Percentiles rank a stretch among this genome's conserved stretches.
Conservation (phyloP, 129 eudicot genomes). For the Erigeron canadensis region DNA sequence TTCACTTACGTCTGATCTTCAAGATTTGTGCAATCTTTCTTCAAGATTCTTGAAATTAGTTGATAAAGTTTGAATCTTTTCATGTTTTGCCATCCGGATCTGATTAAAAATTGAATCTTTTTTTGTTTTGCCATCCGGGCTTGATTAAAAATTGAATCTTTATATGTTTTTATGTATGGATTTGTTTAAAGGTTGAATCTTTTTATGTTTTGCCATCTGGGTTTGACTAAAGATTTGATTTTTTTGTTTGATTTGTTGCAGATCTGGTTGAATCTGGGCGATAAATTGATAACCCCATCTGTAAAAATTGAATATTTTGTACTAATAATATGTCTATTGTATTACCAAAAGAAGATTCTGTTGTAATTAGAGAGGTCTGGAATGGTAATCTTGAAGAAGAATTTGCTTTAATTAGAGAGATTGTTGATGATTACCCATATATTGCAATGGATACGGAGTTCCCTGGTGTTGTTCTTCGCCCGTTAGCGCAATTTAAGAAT, state of each 20-base stretch:
- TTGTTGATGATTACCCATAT: constrained; percentile 59
- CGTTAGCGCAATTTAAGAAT: constrained; percentile 57
- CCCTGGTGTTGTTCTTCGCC: constrained; percentile 71
- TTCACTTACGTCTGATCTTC: constrained; percentile 9
- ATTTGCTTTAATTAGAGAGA: constrained; percentile 54
- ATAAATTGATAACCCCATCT: constrained; percentile 26
- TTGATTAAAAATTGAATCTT: constrained; percentile 15
- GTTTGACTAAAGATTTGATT: constrained; percentile 17
- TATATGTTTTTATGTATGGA: constrained; percentile 10
- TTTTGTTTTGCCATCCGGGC: constrained; percentile 7
- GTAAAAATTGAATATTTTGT: constrained; percentile 34
- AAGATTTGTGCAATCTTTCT: constrained; percentile 12
- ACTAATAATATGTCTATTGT: constrained; percentile 31
- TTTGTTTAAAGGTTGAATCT: constrained; percentile 19
- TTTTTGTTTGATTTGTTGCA: constrained; percentile 37
- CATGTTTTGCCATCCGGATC: constrained; percentile 14
- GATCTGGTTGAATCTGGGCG: constrained; percentile 43
- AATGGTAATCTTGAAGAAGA: constrained; percentile 62
- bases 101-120: constrained; percentile 16
- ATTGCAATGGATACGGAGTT: constrained; percentile 80
- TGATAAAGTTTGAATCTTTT: constrained; percentile 17
- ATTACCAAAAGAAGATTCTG: constrained; percentile 43
- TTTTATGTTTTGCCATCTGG: constrained; percentile 15
- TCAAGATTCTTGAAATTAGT: constrained; percentile 6
- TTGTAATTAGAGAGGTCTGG: constrained; percentile 65